These are phyloP conservation scores for Conticribra guillardii DNA, from an alignment of 108 stramenopile species.

Conservation along the genomic window DNA sequence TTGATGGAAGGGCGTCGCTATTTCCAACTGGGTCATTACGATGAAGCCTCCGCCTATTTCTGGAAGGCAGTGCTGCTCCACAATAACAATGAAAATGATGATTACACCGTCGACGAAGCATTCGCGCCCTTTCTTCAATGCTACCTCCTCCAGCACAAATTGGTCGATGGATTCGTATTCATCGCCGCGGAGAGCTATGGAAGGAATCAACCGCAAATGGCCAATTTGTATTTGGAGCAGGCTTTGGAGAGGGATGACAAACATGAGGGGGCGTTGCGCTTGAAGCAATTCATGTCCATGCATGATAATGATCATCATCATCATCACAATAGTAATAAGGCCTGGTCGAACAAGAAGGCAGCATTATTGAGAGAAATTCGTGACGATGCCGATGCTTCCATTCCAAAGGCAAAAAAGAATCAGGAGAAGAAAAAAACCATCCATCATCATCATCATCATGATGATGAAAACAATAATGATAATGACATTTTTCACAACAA, in stretches of 20 bases:
- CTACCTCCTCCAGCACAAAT: slow-evolving; percentile 50
- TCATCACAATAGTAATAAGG: not conserved
- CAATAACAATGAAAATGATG: not conserved
- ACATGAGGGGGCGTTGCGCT: slow-evolving; percentile 43
- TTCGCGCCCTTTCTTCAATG: slow-evolving; percentile 73
- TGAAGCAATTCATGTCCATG: slow-evolving; percentile 26
- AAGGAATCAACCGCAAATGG: slow-evolving; percentile 79
- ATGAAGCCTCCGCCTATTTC: slow-evolving; percentile 58
- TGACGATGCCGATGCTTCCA: slow-evolving; percentile 20
- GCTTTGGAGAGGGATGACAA: slow-evolving; percentile 62
- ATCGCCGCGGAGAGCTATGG: slow-evolving; percentile 68
- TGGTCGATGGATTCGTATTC: slow-evolving; percentile 73
- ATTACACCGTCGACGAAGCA: slow-evolving; percentile 70
- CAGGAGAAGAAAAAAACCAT: not conserved
- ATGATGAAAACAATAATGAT: no score
- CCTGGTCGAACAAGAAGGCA: not conserved
- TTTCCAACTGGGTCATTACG: slow-evolving; percentile 52
- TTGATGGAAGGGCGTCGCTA: slow-evolving; percentile 54
- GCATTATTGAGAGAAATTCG: slow-evolving; percentile 42
- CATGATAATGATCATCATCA: not conserved
- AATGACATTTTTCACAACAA: slow-evolving; percentile 15
- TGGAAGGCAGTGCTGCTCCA: slow-evolving; percentile 77
- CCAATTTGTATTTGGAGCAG: slow-evolving; percentile 59
- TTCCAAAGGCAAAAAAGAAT: not conserved
- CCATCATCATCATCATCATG: not conserved